A percentile compares a stretch with the other conserved stretches of the same genome.
phyloP scores from a whole-genome alignment of 2,329 filamentous ascomycete genomes.

The Microcyclospora tardicrescens region DNA sequence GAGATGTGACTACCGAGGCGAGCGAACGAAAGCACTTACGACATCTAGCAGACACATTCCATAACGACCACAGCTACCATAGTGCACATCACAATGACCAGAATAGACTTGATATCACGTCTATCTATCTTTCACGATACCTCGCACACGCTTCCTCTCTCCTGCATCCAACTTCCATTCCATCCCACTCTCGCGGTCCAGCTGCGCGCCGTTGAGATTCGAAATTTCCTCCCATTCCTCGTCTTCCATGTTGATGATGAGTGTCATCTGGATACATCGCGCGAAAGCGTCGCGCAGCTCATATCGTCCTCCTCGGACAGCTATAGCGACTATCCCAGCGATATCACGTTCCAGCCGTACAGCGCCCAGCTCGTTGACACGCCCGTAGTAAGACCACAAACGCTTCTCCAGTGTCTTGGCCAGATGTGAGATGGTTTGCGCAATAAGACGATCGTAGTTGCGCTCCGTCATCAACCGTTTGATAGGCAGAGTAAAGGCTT shows the following conservation, averaged over 20 bases:
- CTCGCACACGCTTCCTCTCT: constrained; percentile 60
- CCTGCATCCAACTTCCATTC: constrained; percentile 59
- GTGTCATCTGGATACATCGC: constrained; percentile 63
- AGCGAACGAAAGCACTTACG: too few relatives aligned
- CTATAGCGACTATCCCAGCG: constrained; percentile 55
- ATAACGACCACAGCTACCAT: too few relatives aligned
- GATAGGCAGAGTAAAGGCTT: constrained; percentile 70
- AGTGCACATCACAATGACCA: too few relatives aligned
- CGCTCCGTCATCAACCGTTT: constrained; percentile 68
- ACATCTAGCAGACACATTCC: too few relatives aligned
- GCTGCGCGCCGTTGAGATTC: constrained; percentile 32
- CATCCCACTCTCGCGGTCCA: constrained; percentile 49
- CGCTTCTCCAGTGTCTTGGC: constrained; percentile 74
- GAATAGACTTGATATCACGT: too few relatives aligned
- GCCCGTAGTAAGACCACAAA: constrained; percentile 66
- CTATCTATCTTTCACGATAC: constrained; percentile 13
- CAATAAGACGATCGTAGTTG: constrained; percentile 64
- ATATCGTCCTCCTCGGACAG: constrained; percentile 59
- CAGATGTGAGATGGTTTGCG: constrained; percentile 61
- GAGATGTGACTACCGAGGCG: too few relatives aligned
- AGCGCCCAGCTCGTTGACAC: constrained; percentile 68
- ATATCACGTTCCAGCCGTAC: constrained; percentile 77
- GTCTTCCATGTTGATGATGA: constrained; percentile 88
- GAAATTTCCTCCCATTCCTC: constrained; percentile 75
- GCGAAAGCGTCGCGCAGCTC: constrained; percentile 64